Conservation (phyloP, 257 asterid genomes). For the Primulina tabacum region DNA sequence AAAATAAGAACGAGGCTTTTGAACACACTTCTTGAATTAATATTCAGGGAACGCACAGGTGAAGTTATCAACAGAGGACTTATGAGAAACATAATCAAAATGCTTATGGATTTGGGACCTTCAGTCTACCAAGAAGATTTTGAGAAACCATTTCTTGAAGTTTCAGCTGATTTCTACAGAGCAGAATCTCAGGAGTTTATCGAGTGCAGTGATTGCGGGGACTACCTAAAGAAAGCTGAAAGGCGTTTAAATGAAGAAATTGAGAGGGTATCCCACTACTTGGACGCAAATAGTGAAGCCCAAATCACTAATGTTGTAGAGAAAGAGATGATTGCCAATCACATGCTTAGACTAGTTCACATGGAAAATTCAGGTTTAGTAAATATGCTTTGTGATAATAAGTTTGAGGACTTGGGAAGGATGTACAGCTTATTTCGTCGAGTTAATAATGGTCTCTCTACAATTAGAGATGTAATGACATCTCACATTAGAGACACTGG, state of each 20-base stretch:
- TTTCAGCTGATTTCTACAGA: slow-evolving; percentile 79
- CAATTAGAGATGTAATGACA: slow-evolving; percentile 77
- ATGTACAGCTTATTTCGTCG: slow-evolving; percentile 75
- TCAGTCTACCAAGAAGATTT: slow-evolving; percentile 81
- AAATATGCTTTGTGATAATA: slow-evolving; percentile 76
- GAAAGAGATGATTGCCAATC: slow-evolving; percentile 87
- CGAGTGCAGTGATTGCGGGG: slow-evolving; percentile 82
- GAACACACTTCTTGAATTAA: slow-evolving; percentile 66
- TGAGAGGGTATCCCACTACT: slow-evolving; percentile 79
- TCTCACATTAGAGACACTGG: slow-evolving; percentile 81
- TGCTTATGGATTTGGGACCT: slow-evolving; percentile 84
- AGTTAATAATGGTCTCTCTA: slow-evolving; percentile 61
- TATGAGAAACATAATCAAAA: slow-evolving; percentile 74
- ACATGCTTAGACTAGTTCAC: slow-evolving; percentile 76
- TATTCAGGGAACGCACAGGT: slow-evolving; percentile 66
- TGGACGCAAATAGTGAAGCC: slow-evolving; percentile 68
- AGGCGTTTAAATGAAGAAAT: slow-evolving; percentile 79
- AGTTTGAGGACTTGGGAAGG: slow-evolving; percentile 75
- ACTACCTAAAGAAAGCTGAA: slow-evolving; percentile 80
- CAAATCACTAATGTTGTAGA: slow-evolving; percentile 73
- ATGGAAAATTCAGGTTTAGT: slow-evolving; percentile 92
- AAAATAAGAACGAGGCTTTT: slow-evolving; percentile 69
- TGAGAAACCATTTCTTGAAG: slow-evolving; percentile 77
- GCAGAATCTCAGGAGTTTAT: slow-evolving; percentile 85
- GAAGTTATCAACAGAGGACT: slow-evolving; percentile 87